A percentile compares a stretch with the other conserved stretches of the same genome.
Conservation (phyloP, 1,139 yeast genomes). For the Kodamaea fungicola region DNA sequence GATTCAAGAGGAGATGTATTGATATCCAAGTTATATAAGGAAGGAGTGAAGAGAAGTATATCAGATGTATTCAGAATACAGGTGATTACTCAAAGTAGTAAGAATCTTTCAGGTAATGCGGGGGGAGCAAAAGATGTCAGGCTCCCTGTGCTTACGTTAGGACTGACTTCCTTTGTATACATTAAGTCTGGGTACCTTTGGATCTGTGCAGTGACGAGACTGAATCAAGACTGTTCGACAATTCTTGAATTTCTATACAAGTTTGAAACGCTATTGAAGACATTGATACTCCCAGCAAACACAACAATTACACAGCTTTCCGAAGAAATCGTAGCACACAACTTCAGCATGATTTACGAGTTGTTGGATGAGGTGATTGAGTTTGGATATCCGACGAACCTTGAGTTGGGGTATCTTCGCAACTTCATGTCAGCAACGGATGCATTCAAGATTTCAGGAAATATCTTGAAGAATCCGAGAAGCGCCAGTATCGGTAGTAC, state of each 20-base stretch:
- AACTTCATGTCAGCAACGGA: constrained; percentile 23
- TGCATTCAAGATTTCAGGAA: constrained; percentile 18
- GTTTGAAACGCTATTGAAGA: constrained; percentile 45
- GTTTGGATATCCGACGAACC: constrained; percentile 76
- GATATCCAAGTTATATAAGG: constrained; percentile 60
- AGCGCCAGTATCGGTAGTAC: constrained; percentile 1
- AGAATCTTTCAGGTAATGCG: constrained; percentile 12
- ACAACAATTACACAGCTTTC: constrained; percentile 11
- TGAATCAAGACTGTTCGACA: constrained; percentile 80
- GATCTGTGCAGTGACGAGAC: constrained; percentile 83
- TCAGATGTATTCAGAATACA: constrained; percentile 92
- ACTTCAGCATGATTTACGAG: constrained; percentile 71
- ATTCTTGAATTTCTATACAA: constrained; percentile 76
- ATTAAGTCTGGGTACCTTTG: constrained; percentile 68
- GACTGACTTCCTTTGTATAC: constrained; percentile 88
- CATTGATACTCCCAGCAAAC: constrained; percentile 18
- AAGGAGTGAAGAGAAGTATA: constrained; percentile 46
- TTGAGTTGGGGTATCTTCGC: constrained; percentile 48
- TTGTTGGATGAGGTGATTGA: constrained; percentile 74
- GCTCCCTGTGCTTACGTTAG: constrained; percentile 85
- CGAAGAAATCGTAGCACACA: constrained; percentile 36
- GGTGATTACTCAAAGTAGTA: constrained; percentile 55
- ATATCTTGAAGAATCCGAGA: constrained; percentile 6
- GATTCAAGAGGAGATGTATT: constrained; percentile 84
- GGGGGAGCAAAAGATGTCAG: constrained; percentile 35